A percentile compares a stretch with the other conserved stretches of the same genome.
Evolutionary conservation across 2,329 filamentous ascomycete species (phyloP).

Genomic region (Epichloe baconii): DNA sequence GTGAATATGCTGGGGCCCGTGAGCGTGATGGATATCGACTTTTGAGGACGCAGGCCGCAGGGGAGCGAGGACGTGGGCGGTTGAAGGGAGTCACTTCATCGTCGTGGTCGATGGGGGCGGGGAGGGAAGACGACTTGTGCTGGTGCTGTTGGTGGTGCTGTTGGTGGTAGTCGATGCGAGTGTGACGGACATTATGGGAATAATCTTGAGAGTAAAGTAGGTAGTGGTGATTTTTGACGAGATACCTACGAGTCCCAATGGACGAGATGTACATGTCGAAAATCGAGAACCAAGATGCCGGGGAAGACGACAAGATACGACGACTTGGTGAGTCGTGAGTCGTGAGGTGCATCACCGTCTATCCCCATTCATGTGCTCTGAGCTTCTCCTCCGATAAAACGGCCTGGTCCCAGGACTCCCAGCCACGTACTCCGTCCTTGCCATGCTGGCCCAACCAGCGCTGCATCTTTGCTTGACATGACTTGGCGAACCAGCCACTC

Average conservation of each 20-base stretch:
- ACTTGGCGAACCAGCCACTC: no score
- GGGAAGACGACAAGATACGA: not conserved
- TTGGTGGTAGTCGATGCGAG: not conserved
- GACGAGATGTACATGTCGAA: not conserved
- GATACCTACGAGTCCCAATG: not conserved
- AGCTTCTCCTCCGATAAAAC: no score
- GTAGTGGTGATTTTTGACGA: not conserved
- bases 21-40: constrained; percentile 39
- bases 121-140: not conserved
- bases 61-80: not conserved
- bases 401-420: no score
- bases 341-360: not conserved
- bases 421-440: no score
- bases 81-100: not conserved
- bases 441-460: no score
- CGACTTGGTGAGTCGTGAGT: not conserved
- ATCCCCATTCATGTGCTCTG: not conserved
- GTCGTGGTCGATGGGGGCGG: not conserved
- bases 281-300: not conserved
- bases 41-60: constrained; percentile 26
- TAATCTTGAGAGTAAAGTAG: not conserved
- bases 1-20: constrained; percentile 35
- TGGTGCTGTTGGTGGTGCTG: no score
- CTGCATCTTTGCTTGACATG: no score
- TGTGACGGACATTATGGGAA: constrained; percentile 3